phyloP scores from a whole-genome alignment of 2,329 filamentous ascomycete genomes.

The Penicillium sclerotigenum region DNA sequence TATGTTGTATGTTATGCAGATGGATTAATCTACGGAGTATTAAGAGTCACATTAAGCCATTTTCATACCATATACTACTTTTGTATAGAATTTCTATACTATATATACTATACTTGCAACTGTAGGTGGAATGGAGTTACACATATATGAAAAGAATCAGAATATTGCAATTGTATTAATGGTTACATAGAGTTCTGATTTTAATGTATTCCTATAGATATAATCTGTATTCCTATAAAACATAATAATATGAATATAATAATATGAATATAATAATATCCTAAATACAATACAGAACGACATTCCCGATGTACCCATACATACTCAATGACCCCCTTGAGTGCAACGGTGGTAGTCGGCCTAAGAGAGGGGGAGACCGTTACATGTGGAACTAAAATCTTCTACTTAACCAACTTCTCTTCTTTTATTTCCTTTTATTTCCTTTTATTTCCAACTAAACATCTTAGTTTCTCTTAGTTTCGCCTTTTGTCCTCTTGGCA shows the following conservation, averaged over 20 bases:
- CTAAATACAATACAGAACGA: neutral
- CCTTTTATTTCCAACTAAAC: too few relatives aligned
- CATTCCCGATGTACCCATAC: conserved; percentile 17
- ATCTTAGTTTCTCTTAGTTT: neutral
- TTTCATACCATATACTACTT: neutral
- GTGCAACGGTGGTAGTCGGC: conserved; percentile 31
- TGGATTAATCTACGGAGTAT: neutral
- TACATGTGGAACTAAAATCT: conserved; percentile 24
- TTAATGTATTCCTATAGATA: too few relatives aligned
- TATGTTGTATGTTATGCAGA: neutral
- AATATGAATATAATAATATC: too few relatives aligned
- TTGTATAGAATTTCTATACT: neutral
- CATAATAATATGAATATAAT: neutral
- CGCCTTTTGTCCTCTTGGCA: neutral
- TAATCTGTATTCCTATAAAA: too few relatives aligned
- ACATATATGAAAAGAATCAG: neutral
- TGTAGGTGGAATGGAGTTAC: neutral
- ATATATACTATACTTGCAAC: neutral
- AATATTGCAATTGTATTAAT: neutral
- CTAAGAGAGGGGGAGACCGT: conserved; percentile 21
- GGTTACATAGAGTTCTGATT: neutral
- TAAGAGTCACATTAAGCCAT: neutral
- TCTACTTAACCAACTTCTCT: conserved; percentile 11
- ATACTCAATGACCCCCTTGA: conserved; percentile 27
- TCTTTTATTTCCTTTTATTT: too few relatives aligned